Evolutionary conservation across 1,284 basidiomycete genomes (phyloP), one percentile per base, ranked within the genome.

Genomic region (Irpex rosettiformis): DNA sequence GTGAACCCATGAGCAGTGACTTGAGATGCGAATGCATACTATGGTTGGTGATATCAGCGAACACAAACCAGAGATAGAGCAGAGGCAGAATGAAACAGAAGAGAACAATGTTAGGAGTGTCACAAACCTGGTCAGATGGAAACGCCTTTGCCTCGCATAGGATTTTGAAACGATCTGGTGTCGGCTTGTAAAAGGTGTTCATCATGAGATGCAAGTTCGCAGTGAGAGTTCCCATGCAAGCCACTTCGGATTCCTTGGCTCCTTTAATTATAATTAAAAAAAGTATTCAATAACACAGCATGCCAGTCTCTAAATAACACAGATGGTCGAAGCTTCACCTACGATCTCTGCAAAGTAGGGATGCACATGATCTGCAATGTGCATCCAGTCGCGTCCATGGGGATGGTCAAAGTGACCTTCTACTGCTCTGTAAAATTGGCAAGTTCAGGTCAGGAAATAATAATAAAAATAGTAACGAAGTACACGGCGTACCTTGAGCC

Each of bases 1-100:
- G 91, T 83, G 67, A 91, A 83, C n/a, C 90, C 90, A 74, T 94
- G 93, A 54, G 91, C 78, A 55, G 77, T 73, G 40, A 85, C 90
- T 74, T 98, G 95, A 28, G 95, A 97, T 54, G 90, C 83, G 66
- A 98, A 92, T 21, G 96, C 97, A 71, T 99, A 99, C 94, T 97
- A 68, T 29, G 58, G 21, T n/a, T 52, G 16, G 21, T n/a, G 40
- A 54, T 40, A 27, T n/a, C 42, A 27, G 29, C 30, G 29, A 54
- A 61, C n/a, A n/a, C n/a, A n/a, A n/a, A n/a, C n/a, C n/a, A n/a
- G n/a, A n/a, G n/a, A n/a, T n/a, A n/a, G n/a, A n/a, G n/a, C n/a
- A n/a, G n/a, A n/a, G n/a, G n/a, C n/a, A n/a, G n/a, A n/a, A n/a
- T n/a, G n/a, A n/a, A n/a, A n/a, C n/a, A n/a, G n/a, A n/a, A n/a